phyloP scores from a whole-genome alignment of 2,329 filamentous ascomycete genomes.

The Fusarium phyllophilum region DNA sequence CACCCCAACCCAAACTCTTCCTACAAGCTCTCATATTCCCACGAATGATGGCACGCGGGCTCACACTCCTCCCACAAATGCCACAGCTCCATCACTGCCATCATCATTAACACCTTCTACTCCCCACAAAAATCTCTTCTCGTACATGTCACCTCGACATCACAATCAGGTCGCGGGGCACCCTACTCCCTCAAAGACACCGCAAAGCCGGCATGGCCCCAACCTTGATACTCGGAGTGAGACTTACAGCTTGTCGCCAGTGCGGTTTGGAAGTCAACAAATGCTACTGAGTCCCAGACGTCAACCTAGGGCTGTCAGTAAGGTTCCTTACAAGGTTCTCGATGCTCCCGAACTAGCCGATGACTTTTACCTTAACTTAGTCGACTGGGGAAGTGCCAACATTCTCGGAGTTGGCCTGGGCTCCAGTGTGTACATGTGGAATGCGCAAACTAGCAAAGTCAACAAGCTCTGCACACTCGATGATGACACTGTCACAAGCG shows the following conservation, averaged over 20 bases:
- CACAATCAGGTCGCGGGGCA: slow-evolving; percentile 79
- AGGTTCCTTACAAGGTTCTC: slow-evolving; percentile 96
- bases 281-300: slow-evolving; percentile 92
- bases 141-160: slow-evolving; percentile 82
- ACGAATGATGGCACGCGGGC: slow-evolving; percentile 75
- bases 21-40: slow-evolving; percentile 62
- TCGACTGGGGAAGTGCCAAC: slow-evolving; percentile 97
- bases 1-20: slow-evolving; percentile 67
- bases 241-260: slow-evolving; percentile 94
- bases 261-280: slow-evolving; percentile 90
- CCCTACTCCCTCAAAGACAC: slow-evolving; percentile 88
- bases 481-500: slow-evolving; percentile 94
- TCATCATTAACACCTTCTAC: slow-evolving; percentile 88
- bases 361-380: slow-evolving; percentile 96
- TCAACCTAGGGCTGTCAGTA: slow-evolving; percentile 89
- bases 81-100: slow-evolving; percentile 70
- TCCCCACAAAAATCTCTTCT: slow-evolving; percentile 96
- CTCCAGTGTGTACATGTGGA: slow-evolving; percentile 98
- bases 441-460: slow-evolving; percentile 88
- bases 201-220: slow-evolving; percentile 85
- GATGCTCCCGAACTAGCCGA: slow-evolving; percentile 96
- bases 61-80: slow-evolving; percentile 80
- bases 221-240: slow-evolving; percentile 92
- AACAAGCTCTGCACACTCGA: slow-evolving; percentile 93
- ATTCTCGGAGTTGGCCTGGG: slow-evolving; percentile 92